These are phyloP conservation scores for Eucalyptus regnans DNA, from an alignment of 345 rosid species.

Conservation along the genomic window DNA sequence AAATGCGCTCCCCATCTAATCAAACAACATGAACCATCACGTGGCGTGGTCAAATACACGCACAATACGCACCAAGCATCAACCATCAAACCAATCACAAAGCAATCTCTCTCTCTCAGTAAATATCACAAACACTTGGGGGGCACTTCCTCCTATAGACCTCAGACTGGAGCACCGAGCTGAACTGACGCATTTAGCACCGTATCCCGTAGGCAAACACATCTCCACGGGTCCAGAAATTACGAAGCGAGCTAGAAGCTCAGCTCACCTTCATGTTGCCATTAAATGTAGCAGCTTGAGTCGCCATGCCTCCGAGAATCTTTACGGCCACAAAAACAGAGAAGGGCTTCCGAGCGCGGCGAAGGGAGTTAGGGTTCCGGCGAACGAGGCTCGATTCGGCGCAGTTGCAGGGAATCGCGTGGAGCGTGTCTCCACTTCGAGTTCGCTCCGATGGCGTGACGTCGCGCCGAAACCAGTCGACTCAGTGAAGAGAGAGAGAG, in stretches of 20 bases:
- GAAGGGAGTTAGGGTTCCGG: background rate
- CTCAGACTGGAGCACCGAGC: background rate
- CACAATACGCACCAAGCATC: background rate
- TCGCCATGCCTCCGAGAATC: slow-evolving; percentile 20
- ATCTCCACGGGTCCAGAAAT: background rate
- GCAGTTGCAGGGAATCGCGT: background rate
- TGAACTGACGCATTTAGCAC: background rate
- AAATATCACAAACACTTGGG: slow-evolving; percentile 15
- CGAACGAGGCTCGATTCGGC: background rate
- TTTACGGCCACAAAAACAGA: background rate
- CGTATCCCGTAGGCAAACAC: background rate
- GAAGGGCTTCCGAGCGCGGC: background rate
- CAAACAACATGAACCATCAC: background rate
- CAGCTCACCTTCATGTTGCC: slow-evolving; percentile 42
- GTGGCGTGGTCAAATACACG: background rate
- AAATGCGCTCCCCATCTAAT: background rate
- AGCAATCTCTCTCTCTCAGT: background rate
- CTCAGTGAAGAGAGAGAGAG: background rate
- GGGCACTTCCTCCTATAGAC: background rate
- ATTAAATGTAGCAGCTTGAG: slow-evolving; percentile 27
- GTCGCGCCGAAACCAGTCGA: background rate
- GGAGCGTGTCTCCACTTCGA: background rate
- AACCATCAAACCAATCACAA: background rate
- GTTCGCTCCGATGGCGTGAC: background rate
- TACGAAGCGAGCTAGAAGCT: background rate